phyloP scores from a whole-genome alignment of 352 stramenopile genomes.

The Phytophthora ohioensis region DNA sequence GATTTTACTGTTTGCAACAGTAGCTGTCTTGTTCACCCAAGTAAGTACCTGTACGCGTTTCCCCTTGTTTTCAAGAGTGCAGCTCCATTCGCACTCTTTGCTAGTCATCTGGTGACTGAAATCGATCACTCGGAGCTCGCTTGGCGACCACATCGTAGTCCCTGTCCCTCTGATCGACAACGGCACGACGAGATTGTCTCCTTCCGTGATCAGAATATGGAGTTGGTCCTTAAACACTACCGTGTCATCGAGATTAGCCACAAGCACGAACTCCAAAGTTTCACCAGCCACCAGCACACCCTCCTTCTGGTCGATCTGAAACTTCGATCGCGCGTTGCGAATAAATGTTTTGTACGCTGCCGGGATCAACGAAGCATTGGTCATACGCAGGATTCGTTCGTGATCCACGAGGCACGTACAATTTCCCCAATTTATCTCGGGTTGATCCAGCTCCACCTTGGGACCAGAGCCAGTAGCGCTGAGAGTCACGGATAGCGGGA shows the following conservation, averaged over 20 bases:
- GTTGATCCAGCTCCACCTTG: slow-evolving; percentile 83
- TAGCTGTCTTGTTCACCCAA: slow-evolving; percentile 88
- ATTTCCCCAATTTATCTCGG: slow-evolving; percentile 91
- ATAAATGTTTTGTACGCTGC: slow-evolving; percentile 95
- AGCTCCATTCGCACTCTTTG: slow-evolving; percentile 90
- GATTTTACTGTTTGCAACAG: slow-evolving; percentile 34
- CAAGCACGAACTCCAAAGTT: slow-evolving; percentile 74
- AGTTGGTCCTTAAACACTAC: slow-evolving; percentile 93
- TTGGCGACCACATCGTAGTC: slow-evolving; percentile 94
- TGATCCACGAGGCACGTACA: slow-evolving; percentile 92
- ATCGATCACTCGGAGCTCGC: slow-evolving; percentile 91
- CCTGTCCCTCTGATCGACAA: slow-evolving; percentile 92
- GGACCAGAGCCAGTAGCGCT: slow-evolving; percentile 87
- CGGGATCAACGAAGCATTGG: slow-evolving; percentile 91
- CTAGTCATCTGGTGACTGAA: slow-evolving; percentile 94
- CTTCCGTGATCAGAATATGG: slow-evolving; percentile 93
- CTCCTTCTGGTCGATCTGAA: slow-evolving; percentile 92
- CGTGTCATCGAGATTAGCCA: slow-evolving; percentile 95
- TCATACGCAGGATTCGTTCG: slow-evolving; percentile 75
- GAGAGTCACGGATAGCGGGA: slow-evolving; percentile 91
- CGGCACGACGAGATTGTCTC: slow-evolving; percentile 90
- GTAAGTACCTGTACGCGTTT: slow-evolving; percentile 92
- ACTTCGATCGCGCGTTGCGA: slow-evolving; percentile 92
- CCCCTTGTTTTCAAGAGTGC: slow-evolving; percentile 96
- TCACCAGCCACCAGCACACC: slow-evolving; percentile 86